Evolutionary conservation across 176 grass and related monocot species (phyloP).

Genomic region (Phoenix roebelenii): DNA sequence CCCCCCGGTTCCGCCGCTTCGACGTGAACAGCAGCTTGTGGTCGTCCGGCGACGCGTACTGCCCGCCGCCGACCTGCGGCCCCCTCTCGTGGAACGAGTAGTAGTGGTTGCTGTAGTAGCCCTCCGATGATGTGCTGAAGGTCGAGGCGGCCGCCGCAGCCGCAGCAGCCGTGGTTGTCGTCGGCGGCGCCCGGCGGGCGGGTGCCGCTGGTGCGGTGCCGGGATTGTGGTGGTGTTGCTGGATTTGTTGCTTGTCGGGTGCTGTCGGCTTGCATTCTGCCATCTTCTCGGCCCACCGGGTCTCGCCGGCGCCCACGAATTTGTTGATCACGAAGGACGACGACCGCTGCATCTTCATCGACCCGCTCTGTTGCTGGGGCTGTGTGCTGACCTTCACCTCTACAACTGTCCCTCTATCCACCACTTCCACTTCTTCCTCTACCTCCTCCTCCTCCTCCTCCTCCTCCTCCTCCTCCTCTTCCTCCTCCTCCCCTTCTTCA

Average conservation of each 20-base stretch:
- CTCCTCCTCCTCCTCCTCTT: slow-evolving; percentile 24
- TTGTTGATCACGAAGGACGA: slow-evolving; percentile 85
- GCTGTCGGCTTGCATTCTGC: no score
- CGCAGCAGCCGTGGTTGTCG: slow-evolving; percentile 52
- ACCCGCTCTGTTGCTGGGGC: slow-evolving; percentile 29
- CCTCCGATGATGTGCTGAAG: neutral
- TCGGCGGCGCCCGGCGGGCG: slow-evolving; percentile 35
- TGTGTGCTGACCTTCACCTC: slow-evolving; percentile 96
- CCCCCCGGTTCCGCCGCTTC: slow-evolving; percentile 41
- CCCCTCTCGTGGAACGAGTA: neutral
- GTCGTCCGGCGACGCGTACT: slow-evolving; percentile 9
- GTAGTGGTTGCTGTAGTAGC: neutral
- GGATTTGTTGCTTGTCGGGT: no score
- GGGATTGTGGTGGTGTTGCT: neutral
- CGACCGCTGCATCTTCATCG: slow-evolving; percentile 59
- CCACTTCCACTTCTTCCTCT: slow-evolving; percentile 75
- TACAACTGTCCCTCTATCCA: slow-evolving; percentile 80
- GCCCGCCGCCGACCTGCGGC: slow-evolving; percentile 8
- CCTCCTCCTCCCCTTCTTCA: slow-evolving; percentile 13
- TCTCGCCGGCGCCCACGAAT: slow-evolving; percentile 50
- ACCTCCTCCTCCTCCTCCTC: slow-evolving; percentile 29
- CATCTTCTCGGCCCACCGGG: no score
- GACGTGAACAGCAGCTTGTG: slow-evolving; percentile 67
- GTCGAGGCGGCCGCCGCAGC: slow-evolving; percentile 47
- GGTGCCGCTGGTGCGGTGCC: neutral